A percentile compares a stretch with the other conserved stretches of the same genome.
These are phyloP conservation scores for Rhododendron vialii DNA, from an alignment of 148 eudicot genomes.

Conservation along the genomic window DNA sequence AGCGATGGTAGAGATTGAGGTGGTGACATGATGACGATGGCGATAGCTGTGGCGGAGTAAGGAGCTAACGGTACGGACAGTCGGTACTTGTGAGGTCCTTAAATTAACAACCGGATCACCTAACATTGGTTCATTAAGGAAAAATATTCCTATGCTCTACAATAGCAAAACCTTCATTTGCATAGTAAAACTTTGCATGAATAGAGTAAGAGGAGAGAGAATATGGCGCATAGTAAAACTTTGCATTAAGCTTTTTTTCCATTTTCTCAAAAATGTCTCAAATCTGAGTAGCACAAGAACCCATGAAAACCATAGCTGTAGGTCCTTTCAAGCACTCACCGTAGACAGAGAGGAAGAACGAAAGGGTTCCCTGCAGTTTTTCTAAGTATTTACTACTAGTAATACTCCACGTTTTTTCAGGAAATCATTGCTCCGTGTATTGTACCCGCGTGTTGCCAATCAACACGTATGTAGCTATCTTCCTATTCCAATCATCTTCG, in stretches of 20 bases:
- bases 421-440: not conserved
- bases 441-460: not conserved
- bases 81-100: too few species aligned
- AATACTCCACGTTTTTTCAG: not conserved
- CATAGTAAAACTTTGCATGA: not conserved
- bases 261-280: constrained; percentile 11
- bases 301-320: not conserved
- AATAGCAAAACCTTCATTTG: too few species aligned
- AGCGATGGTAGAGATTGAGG: too few species aligned
- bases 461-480: not conserved
- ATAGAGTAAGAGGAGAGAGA: not conserved
- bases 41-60: too few species aligned
- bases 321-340: constrained; percentile 1
- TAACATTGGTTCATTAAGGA: not conserved
- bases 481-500: not conserved
- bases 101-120: not conserved
- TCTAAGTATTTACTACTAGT: not conserved
- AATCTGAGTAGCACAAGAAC: not conserved
- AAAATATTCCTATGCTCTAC: not conserved
- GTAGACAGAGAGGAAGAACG: constrained; percentile 1
- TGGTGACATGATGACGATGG: too few species aligned
- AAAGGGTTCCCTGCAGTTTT: not conserved
- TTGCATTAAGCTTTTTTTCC: constrained; percentile 6
- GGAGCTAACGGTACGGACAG: too few species aligned
- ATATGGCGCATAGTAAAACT: constrained; percentile 9